Percentiles rank a stretch among this genome's conserved stretches.
Conservation (phyloP, 805 yeast genomes). For the Ogataea pini region DNA sequence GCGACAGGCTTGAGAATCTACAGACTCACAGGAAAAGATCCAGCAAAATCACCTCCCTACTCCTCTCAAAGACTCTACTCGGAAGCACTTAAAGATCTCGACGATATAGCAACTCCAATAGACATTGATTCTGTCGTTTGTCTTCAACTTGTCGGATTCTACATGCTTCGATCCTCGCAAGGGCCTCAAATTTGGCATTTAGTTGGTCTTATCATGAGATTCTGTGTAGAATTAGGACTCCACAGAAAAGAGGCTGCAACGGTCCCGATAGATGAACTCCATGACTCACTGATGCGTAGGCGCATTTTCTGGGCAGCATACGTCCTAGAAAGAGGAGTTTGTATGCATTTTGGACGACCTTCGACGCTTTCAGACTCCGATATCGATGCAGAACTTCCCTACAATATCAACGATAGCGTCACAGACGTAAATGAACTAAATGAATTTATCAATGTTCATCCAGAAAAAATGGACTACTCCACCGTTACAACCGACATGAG, state of each 20-base stretch:
- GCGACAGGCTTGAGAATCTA: slow-evolving; percentile 22
- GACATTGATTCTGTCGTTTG: slow-evolving; percentile 22
- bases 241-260: slow-evolving; percentile 18
- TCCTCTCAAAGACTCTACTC: slow-evolving; percentile 16
- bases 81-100: slow-evolving; percentile 17
- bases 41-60: slow-evolving; percentile 9
- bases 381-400: slow-evolving; percentile 46
- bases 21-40: slow-evolving; percentile 11
- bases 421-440: slow-evolving; percentile 19
- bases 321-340: slow-evolving; percentile 48
- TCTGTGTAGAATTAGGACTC: slow-evolving; percentile 23
- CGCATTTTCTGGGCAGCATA: slow-evolving; percentile 50
- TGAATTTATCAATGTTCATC: slow-evolving; percentile 22
- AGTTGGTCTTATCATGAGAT: slow-evolving; percentile 20
- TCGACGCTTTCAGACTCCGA: slow-evolving; percentile 51
- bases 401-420: slow-evolving; percentile 24
- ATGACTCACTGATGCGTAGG: slow-evolving; percentile 22
- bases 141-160: slow-evolving; percentile 17
- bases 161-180: slow-evolving; percentile 22
- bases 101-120: slow-evolving; percentile 11
- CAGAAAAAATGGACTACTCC: slow-evolving; percentile 14
- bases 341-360: slow-evolving; percentile 51
- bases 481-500: not conserved
- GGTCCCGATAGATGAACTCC: slow-evolving; percentile 16
- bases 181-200: slow-evolving; percentile 28